These are phyloP conservation scores for Lachnellula arida DNA, from an alignment of 2,329 filamentous ascomycete species.

Conservation along the genomic window DNA sequence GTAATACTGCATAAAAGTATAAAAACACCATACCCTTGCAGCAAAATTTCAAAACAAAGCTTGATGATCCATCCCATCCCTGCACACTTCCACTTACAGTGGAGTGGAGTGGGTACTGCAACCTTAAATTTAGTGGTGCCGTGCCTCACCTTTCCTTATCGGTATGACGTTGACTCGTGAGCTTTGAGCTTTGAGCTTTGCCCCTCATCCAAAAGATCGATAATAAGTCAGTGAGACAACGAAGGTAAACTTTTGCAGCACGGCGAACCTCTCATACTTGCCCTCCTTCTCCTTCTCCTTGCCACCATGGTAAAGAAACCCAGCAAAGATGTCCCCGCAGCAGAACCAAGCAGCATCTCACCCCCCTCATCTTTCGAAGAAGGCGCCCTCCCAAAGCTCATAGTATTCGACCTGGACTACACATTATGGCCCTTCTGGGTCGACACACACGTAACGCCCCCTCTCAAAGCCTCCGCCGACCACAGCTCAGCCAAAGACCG, in stretches of 20 bases:
- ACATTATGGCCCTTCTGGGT: constrained; percentile 99
- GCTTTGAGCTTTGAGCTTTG: too few relatives aligned
- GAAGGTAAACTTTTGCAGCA: background rate
- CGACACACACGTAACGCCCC: constrained; percentile 81
- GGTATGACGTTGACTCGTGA: too few relatives aligned
- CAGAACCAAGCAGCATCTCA: constrained; percentile 8
- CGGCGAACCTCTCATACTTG: background rate
- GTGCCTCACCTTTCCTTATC: too few relatives aligned
- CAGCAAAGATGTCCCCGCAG: constrained; percentile 14
- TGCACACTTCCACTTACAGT: background rate
- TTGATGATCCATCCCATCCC: background rate
- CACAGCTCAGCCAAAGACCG: constrained; percentile 45
- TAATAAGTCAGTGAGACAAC: background rate
- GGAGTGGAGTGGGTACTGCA: too few relatives aligned
- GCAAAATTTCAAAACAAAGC: background rate
- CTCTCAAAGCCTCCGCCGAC: constrained; percentile 51
- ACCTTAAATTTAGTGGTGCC: too few relatives aligned
- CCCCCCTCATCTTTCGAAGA: constrained; percentile 27
- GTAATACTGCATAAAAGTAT: background rate
- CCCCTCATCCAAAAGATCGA: too few relatives aligned
- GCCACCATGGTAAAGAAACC: constrained; percentile 24
- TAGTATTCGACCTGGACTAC: constrained; percentile 96
- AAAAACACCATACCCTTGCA: background rate
- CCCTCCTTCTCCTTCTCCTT: constrained; percentile 6
- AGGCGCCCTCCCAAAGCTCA: constrained; percentile 47